Base-by-base conservation (phyloP, 2,329 filamentous ascomycete species). In the Phaeophleospora eucalypticola region DNA sequence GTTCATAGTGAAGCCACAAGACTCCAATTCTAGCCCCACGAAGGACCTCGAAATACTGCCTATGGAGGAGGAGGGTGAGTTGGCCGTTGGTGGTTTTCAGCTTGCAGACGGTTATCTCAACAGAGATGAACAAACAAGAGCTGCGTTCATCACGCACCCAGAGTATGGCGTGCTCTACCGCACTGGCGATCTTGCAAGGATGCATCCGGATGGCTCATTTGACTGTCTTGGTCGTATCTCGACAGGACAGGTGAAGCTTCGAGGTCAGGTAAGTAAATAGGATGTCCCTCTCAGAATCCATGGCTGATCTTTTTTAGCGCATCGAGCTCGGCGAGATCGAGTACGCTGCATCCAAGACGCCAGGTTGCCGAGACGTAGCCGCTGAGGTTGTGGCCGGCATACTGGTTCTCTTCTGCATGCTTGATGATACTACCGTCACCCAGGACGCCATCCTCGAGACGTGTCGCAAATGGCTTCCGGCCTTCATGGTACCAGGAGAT, bases 81-180 rank as follows among this genome's bases (percentile, higher is more conserved):
- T 96, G 21, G 87, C 83, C 2, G 74, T 96, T 20, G 89, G 89
- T 8, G 90, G 90, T 0, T 69, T 79, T 42, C 90, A 96, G 59
- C 74, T 95, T 41, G 89, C 90, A 7, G 73, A 79, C 41, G 87
- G 82, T 6, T 96, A 96, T 63, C 74, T 95, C 42, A 94, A 95
- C 60, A 79, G 88, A 9, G 78, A 81, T 0, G 82, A 90, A 39
- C 83, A 93, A 62, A 95, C 88, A 0, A 70, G 73, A 1, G 71
- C 76, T 15, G 83, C 82, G 0, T 96, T 95, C 59, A 70, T 95
- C 12, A 63, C 81, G 0, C 81, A 83, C 19, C 69, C 74, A 0
- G 56, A 69, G 46, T 83, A 82, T 62, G 89, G 87, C 3, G 74
- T 76, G 3, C 70, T 94, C 0, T 96, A 96, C 65, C 79, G 87